These are phyloP conservation scores for Hypomyces rosellus DNA, from an alignment of 2,329 filamentous ascomycete species.

Conservation along the genomic window DNA sequence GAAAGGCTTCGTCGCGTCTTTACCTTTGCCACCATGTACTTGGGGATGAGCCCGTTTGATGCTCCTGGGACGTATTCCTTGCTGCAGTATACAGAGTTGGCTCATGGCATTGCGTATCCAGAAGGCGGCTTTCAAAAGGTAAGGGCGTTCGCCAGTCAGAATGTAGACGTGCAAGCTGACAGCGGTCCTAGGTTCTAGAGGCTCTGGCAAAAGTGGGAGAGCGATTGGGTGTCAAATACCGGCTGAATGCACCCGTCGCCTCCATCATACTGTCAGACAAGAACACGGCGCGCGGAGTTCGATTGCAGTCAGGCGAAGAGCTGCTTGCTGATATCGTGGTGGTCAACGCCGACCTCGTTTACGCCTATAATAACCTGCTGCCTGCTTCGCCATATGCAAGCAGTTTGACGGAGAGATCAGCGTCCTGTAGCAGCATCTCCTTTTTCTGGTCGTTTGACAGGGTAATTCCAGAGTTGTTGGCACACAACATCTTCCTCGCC, in stretches of 20 bases:
- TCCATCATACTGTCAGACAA: constrained; percentile 41
- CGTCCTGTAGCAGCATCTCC: constrained; percentile 66
- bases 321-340: constrained; percentile 60
- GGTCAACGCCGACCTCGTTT: constrained; percentile 68
- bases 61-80: constrained; percentile 68
- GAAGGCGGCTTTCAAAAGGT: constrained; percentile 3
- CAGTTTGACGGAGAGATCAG: constrained; percentile 37
- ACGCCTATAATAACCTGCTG: constrained; percentile 66
- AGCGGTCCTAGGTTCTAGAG: constrained; percentile 56
- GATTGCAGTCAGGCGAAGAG: constrained; percentile 50
- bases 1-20: constrained; percentile 59
- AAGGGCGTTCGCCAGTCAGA: not conserved
- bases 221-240: constrained; percentile 55
- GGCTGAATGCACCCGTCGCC: constrained; percentile 51
- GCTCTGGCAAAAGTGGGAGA: constrained; percentile 58
- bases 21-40: constrained; percentile 76
- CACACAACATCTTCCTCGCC: constrained; percentile 74
- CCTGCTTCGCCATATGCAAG: constrained; percentile 38
- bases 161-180: not conserved
- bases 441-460: constrained; percentile 68
- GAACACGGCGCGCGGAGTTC: constrained; percentile 39
- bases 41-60: constrained; percentile 74
- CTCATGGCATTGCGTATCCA: constrained; percentile 1
- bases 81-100: constrained; percentile 50
- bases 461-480: constrained; percentile 55